phyloP scores from a whole-genome alignment of 1,284 basidiomycete genomes.

The Leccinum huronense region DNA sequence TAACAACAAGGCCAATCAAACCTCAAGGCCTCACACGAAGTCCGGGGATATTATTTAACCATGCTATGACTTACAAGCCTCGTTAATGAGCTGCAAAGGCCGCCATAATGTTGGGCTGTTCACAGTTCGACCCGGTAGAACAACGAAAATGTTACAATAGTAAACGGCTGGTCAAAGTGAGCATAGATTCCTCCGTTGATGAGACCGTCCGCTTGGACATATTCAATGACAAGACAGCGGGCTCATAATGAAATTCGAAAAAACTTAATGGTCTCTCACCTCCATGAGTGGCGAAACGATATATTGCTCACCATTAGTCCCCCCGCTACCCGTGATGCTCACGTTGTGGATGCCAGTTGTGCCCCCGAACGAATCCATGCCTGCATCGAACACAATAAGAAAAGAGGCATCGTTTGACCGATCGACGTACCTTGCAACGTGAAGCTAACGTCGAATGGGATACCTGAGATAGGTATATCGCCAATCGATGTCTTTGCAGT shows the following conservation, averaged over 20 bases:
- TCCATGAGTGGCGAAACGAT: slow-evolving; percentile 41
- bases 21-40: too few species aligned
- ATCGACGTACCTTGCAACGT: slow-evolving; percentile 46
- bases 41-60: too few species aligned
- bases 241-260: slow-evolving; percentile 45
- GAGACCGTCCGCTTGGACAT: slow-evolving; percentile 55
- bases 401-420: background rate
- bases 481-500: slow-evolving; percentile 66
- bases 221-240: slow-evolving; percentile 55
- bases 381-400: slow-evolving; percentile 27
- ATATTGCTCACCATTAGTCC: slow-evolving; percentile 53
- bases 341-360: slow-evolving; percentile 52
- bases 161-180: slow-evolving; percentile 53
- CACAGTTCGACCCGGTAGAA: slow-evolving; percentile 55
- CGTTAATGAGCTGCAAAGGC: too few species aligned
- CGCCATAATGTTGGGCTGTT: slow-evolving; percentile 54
- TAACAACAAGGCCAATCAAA: too few species aligned
- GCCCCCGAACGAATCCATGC: slow-evolving; percentile 55
- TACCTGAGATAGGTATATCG: slow-evolving; percentile 62
- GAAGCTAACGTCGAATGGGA: slow-evolving; percentile 62
- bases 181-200: slow-evolving; percentile 55
- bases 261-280: too few species aligned
- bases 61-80: too few species aligned
- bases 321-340: slow-evolving; percentile 60
- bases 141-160: slow-evolving; percentile 46